Conservation (phyloP, 1,139 yeast species). For the Debaryomyces sp. region DNA sequence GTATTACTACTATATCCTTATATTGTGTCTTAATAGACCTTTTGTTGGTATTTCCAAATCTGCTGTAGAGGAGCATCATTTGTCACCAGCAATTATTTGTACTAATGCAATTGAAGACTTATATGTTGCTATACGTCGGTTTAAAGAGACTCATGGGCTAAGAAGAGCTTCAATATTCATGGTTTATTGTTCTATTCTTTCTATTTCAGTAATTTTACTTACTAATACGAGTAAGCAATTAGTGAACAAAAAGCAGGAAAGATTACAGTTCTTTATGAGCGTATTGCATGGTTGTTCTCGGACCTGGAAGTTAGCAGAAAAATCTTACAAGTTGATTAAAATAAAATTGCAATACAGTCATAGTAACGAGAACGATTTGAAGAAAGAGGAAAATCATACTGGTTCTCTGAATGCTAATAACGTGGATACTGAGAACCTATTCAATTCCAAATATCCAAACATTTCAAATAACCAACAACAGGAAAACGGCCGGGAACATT, state of each 20-base stretch:
- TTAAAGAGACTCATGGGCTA: constrained; percentile 43
- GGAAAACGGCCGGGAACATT: neutral
- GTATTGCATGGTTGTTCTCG: constrained; percentile 41
- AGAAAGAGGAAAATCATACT: neutral
- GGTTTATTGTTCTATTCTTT: constrained; percentile 50
- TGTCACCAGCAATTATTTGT: constrained; percentile 40
- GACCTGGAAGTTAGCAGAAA: constrained; percentile 54
- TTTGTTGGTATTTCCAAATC: constrained; percentile 42
- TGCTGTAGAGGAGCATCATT: constrained; percentile 13
- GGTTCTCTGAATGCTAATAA: neutral
- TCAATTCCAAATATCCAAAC: neutral
- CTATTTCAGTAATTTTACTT: constrained; percentile 47
- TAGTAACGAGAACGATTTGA: constrained; percentile 12
- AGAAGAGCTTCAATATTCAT: constrained; percentile 48
- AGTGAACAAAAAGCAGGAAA: constrained; percentile 26
- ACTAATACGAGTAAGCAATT: constrained; percentile 34
- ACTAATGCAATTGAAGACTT: constrained; percentile 46
- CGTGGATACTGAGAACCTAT: neutral
- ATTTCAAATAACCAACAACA: neutral
- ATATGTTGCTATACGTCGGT: constrained; percentile 38
- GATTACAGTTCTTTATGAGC: constrained; percentile 41
- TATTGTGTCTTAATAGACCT: constrained; percentile 61
- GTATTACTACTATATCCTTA: constrained; percentile 59
- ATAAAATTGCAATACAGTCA: constrained; percentile 30
- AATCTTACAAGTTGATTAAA: constrained; percentile 45